Evolutionary conservation across 2,329 filamentous ascomycete species (phyloP), one percentile per base, ranked within the genome.

Genomic region (Thielaviopsis euricoi): DNA sequence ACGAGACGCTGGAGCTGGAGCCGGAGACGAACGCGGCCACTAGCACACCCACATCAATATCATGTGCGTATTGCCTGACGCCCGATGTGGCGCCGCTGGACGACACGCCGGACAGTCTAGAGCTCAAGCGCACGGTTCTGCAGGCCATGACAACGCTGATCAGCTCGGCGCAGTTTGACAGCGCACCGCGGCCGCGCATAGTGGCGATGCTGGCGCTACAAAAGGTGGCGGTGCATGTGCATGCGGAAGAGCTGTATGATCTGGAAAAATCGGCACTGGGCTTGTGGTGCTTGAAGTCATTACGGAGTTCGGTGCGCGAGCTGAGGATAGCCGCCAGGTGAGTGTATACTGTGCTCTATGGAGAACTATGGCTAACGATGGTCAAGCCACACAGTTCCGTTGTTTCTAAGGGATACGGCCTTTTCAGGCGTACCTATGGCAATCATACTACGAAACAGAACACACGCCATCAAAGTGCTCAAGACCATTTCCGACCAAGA

Each of bases 261-360:
- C 71, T 96, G 2, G 79, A 83, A 60, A 74, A 71, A 1, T 89
- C 87, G 9, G 68, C 72, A 0, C 71, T 88, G 48, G 89, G 87
- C 0, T 83, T 90, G 65, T 91, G 87, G 80, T 90, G 89, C 65
- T 72, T 96, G 4, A 81, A 85, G 63, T 88, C 86, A 0, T 73
- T 97, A 46, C 83, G 85, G 62, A 95, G 90, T 68, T 94, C 90
- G 1, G 70, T 89, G 21, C 80, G 91, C 66, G 93, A 97, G 67
- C 73, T 97, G 26, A 83, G 91, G 33, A 80, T 96, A 64, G 85
- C 85, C 43, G 86, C 90, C 59, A 86, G 85, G 74, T 85, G 74
- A 65, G 71, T 67, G 13, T n/a, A 7, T 17, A n/a, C 17, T 3
- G 17, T n/a, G 7, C 3, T 43, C 1, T 2, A 57, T 33, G 29